These are phyloP conservation scores for Colletotrichum sp. DNA, from an alignment of 2,329 filamentous ascomycete species.

Conservation along the genomic window DNA sequence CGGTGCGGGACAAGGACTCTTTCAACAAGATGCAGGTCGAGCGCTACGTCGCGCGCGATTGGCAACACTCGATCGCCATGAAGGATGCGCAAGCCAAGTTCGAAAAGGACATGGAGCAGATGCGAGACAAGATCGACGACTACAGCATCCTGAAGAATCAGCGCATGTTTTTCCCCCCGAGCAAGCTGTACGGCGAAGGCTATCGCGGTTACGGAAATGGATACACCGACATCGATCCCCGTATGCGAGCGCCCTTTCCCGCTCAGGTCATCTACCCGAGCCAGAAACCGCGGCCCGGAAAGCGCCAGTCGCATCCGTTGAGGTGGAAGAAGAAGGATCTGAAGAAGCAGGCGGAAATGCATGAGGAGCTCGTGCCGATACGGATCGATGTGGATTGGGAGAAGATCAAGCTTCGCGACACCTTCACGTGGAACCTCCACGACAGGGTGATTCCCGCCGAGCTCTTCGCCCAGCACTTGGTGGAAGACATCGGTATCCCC, in stretches of 20 bases:
- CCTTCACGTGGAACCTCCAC: conserved; percentile 98
- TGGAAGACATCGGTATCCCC: conserved; percentile 86
- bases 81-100: conserved; percentile 56
- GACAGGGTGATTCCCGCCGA: conserved; percentile 83
- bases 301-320: conserved; percentile 74
- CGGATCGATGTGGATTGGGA: conserved; percentile 94
- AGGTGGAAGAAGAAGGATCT: conserved; percentile 82
- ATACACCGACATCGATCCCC: conserved; percentile 65
- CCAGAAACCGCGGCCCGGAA: conserved; percentile 77
- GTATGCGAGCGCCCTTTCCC: conserved; percentile 17
- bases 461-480: conserved; percentile 84
- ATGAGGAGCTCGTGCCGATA: conserved; percentile 90
- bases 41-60: conserved; percentile 59
- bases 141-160: conserved; percentile 67
- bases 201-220: conserved; percentile 92
- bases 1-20: conserved; percentile 60
- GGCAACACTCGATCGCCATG: conserved; percentile 58
- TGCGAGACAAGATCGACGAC: conserved; percentile 72
- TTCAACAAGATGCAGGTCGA: conserved; percentile 60
- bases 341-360: conserved; percentile 83
- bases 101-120: conserved; percentile 64
- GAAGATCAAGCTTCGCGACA: conserved; percentile 93
- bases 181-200: conserved; percentile 71
- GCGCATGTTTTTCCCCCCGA: conserved; percentile 60
- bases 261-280: conserved; percentile 74